Conservation (phyloP, 1,284 basidiomycete genomes). For the Ustilago cynodontis region DNA sequence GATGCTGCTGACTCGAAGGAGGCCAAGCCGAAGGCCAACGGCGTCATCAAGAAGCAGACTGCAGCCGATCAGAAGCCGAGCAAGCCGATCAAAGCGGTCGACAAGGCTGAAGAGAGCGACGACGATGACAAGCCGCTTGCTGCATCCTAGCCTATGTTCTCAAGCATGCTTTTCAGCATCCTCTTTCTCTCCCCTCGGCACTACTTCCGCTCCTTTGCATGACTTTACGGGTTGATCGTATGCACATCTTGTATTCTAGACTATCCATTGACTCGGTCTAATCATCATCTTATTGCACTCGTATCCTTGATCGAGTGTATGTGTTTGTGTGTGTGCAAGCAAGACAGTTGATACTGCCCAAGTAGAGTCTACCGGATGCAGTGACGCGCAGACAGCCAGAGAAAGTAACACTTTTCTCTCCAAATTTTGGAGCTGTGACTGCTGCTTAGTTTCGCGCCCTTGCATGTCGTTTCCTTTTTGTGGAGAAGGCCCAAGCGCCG, state of each 20-base stretch:
- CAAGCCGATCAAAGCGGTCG: constrained; percentile 38
- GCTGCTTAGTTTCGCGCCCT: constrained; percentile 2
- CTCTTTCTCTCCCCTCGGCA: background rate
- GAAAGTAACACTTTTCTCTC: background rate
- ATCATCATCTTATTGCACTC: background rate
- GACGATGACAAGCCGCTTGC: constrained; percentile 52
- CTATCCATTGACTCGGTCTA: background rate
- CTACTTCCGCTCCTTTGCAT: background rate
- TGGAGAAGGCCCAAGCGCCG: constrained; percentile 5
- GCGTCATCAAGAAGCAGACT: constrained; percentile 40
- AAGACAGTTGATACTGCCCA: background rate
- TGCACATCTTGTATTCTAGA: constrained; percentile 4
- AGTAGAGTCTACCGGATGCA: too few relatives aligned
- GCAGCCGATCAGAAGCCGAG: constrained; percentile 25
- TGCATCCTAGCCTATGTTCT: constrained; percentile 1
- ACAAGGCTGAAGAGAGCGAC: constrained; percentile 37
- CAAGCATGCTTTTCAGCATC: background rate
- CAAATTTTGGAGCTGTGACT: background rate
- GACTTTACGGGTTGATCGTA: background rate
- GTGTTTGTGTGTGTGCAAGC: background rate
- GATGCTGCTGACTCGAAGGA: constrained; percentile 35
- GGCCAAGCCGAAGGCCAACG: constrained; percentile 31
- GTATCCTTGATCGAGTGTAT: background rate
- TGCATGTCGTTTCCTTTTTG: background rate
- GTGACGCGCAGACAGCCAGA: background rate